Evolutionary conservation across 2,329 filamentous ascomycete genomes (phyloP).

Genomic region (Colletotrichum incanum): DNA sequence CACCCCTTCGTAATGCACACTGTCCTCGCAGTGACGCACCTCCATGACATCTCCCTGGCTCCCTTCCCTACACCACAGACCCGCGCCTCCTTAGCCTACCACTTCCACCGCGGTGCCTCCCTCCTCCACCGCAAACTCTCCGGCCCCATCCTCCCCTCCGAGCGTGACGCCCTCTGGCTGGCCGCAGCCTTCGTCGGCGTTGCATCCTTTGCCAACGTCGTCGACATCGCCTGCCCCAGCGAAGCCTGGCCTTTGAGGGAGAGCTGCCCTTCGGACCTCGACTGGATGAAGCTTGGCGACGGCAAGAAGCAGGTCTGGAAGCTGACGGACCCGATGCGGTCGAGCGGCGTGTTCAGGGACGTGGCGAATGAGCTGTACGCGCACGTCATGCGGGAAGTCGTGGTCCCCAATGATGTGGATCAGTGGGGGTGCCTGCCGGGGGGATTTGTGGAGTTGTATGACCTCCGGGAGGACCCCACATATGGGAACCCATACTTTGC

Average conservation of each 20-base stretch:
- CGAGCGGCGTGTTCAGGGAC: slow-evolving; percentile 63
- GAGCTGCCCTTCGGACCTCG: slow-evolving; percentile 61
- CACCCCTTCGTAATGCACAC: slow-evolving; percentile 70
- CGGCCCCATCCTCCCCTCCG: slow-evolving; percentile 50
- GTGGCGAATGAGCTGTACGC: slow-evolving; percentile 44
- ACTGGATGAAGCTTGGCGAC: slow-evolving; percentile 72
- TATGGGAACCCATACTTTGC: slow-evolving; percentile 53
- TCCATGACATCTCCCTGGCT: slow-evolving; percentile 66
- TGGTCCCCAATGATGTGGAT: slow-evolving; percentile 43
- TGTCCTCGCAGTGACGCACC: slow-evolving; percentile 65
- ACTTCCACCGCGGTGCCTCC: slow-evolving; percentile 63
- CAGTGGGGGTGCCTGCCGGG: slow-evolving; percentile 49
- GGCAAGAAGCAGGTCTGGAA: slow-evolving; percentile 70
- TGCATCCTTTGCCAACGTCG: slow-evolving; percentile 60
- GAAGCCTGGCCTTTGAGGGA: slow-evolving; percentile 71
- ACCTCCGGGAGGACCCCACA: slow-evolving; percentile 44
- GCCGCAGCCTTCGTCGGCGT: slow-evolving; percentile 63
- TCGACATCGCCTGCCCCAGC: slow-evolving; percentile 56
- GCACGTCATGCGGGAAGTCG: slow-evolving; percentile 37
- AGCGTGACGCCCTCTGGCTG: slow-evolving; percentile 65
- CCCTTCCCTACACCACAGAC: slow-evolving; percentile 44
- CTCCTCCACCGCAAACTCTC: slow-evolving; percentile 64
- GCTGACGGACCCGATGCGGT: slow-evolving; percentile 63
- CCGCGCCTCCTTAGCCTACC: slow-evolving; percentile 56
- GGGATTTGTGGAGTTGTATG: slow-evolving; percentile 51